A percentile compares a stretch with the other conserved stretches of the same genome.
These are phyloP conservation scores for Cutaneotrichosporon arboriforme DNA, from an alignment of 1,284 basidiomycete genomes.

Conservation along the genomic window DNA sequence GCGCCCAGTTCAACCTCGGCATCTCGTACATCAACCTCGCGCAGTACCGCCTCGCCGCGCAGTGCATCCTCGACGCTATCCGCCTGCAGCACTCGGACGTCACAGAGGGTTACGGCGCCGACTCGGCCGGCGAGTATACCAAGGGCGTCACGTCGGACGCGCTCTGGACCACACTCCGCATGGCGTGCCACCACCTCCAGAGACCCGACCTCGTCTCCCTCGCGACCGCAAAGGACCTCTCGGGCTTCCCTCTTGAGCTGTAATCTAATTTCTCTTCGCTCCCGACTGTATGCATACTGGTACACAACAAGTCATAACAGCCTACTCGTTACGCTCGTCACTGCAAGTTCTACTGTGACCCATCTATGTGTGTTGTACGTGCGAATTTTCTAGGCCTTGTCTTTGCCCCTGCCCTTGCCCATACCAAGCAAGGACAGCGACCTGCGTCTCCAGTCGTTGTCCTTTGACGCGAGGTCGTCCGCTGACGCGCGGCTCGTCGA, in stretches of 20 bases:
- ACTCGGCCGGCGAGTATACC: slow-evolving; percentile 42
- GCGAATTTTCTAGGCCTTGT: too few relatives aligned
- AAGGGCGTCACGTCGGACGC: slow-evolving; percentile 68
- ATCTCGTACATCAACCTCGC: slow-evolving; percentile 85
- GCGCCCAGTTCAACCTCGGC: slow-evolving; percentile 85
- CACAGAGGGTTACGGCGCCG: slow-evolving; percentile 52
- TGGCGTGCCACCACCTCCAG: slow-evolving; percentile 60
- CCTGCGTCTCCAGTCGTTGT: too few relatives aligned
- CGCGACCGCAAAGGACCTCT: slow-evolving; percentile 18
- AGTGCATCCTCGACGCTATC: slow-evolving; percentile 78
- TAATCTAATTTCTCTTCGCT: neutral
- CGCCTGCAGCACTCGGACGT: slow-evolving; percentile 74
- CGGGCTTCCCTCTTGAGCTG: slow-evolving; percentile 17
- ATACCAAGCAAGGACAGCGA: too few relatives aligned
- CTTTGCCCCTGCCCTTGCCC: neutral
- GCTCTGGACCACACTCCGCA: slow-evolving; percentile 79
- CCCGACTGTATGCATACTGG: neutral
- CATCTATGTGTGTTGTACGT: neutral
- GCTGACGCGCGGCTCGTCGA: too few relatives aligned
- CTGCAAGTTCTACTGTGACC: too few relatives aligned
- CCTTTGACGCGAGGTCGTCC: too few relatives aligned
- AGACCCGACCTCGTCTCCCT: slow-evolving; percentile 15
- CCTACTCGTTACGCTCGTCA: too few relatives aligned
- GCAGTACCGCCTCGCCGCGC: slow-evolving; percentile 75
- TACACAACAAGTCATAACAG: too few relatives aligned